Evolutionary conservation across 352 stramenopile genomes (phyloP).

Genomic region (Pythium phragmiticola): DNA sequence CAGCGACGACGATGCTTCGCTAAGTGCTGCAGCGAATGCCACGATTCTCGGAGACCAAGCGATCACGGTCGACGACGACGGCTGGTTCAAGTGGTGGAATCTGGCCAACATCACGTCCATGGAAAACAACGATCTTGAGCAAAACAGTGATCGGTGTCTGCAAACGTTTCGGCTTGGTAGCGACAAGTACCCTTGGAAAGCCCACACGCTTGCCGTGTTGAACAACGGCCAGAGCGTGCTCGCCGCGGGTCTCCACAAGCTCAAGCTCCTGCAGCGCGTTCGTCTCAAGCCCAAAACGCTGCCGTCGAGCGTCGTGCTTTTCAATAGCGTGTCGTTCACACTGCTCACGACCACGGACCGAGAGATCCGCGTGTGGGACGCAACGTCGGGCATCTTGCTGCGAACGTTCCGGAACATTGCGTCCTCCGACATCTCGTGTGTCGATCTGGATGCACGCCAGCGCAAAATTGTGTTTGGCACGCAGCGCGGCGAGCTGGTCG

Average conservation of each 20-base stretch:
- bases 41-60: conserved; percentile 56
- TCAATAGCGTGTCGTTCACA: conserved; percentile 65
- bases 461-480: conserved; percentile 70
- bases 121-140: conserved; percentile 56
- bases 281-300: conserved; percentile 58
- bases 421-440: conserved; percentile 60
- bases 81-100: conserved; percentile 86
- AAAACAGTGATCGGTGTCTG: conserved; percentile 58
- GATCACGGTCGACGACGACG: conserved; percentile 76
- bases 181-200: conserved; percentile 71
- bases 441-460: conserved; percentile 66
- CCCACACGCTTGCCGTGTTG: conserved; percentile 58
- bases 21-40: neutral
- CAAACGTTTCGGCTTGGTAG: conserved; percentile 69
- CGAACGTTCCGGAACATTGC: conserved; percentile 59
- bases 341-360: conserved; percentile 67
- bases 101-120: conserved; percentile 58
- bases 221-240: conserved; percentile 64
- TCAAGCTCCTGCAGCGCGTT: conserved; percentile 71
- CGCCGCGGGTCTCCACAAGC: conserved; percentile 57
- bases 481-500: conserved; percentile 61
- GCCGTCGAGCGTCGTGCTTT: conserved; percentile 61
- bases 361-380: conserved; percentile 74
- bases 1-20: neutral
- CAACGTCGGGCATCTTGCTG: conserved; percentile 46